Base-by-base conservation (phyloP, 2,329 filamentous ascomycete species). In the Botrytis hyacinthi region DNA sequence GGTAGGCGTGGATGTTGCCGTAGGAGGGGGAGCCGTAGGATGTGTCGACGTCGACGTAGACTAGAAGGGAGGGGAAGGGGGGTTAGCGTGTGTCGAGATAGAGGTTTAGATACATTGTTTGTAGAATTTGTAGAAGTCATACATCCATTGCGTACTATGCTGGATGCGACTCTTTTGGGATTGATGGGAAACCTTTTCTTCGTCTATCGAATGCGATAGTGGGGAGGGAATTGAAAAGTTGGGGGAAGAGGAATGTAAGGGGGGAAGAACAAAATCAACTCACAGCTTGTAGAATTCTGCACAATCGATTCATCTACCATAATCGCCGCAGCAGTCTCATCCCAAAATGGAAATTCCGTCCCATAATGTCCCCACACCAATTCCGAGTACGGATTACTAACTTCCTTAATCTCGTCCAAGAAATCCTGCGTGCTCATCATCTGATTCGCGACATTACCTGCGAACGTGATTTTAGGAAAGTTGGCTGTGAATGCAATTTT, bases 401-500 rank as follows among this genome's bases (percentile, higher is more conserved):
- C 81, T 35, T 81, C 75, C 67, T 80, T 77, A 1, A 85, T 77
- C 44, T 83, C 82, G 48, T 84, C 81, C 9, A 83, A 77, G 69
- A 82, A 85, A 6, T 79, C 80, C 69, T 84, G 79, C 2, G 78
- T 81, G 20, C 82, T 81, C 73, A 83, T 81, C n/a, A 85, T 81
- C 76, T 85, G 83, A 77, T 86, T 86, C n/a, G 84, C 84, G 60
- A 82, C 83, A 74, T 86, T 85, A 4, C 84, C 83, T 20, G 82
- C 83, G 72, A 86, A 81, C 42, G 82, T 81, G 72, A 85, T 86
- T 57, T 82, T 83, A 10, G 84, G 83, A 75, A 86, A 87, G 44
- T 82, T 77, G 10, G 86, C 84, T 1, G 83, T 85, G 29, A 87
- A 76, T 0, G 84, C 84, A 68, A 86, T 86, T 75, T 86, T 86